A percentile compares a stretch with the other conserved stretches of the same genome.
These are phyloP conservation scores for Porphyra umbilicalis DNA, from an alignment of 31 red algal genomes.

Conservation along the genomic window DNA sequence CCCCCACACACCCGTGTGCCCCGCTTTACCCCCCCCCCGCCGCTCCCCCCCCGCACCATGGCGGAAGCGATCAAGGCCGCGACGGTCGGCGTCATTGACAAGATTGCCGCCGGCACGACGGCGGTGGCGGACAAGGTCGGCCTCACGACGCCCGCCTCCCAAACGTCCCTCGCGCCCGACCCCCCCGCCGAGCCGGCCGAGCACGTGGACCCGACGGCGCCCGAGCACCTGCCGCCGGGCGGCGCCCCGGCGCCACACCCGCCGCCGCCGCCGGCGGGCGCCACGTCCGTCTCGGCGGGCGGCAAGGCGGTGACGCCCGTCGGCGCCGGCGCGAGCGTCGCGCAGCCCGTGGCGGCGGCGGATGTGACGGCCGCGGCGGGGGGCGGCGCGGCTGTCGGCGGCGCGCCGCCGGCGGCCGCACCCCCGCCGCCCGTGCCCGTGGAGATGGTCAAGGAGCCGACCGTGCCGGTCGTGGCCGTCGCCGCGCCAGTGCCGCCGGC, in stretches of 20 bases:
- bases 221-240: background rate
- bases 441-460: too few relatives aligned
- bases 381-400: background rate
- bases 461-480: background rate
- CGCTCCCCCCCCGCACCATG: background rate
- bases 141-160: background rate
- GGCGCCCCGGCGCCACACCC: background rate
- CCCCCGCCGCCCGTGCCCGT: background rate
- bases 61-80: background rate
- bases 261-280: background rate
- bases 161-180: background rate
- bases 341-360: background rate
- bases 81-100: background rate
- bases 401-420: background rate
- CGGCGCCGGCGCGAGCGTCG: background rate
- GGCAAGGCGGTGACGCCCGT: background rate
- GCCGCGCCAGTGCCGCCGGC: too few relatives aligned
- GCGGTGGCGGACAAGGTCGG: background rate
- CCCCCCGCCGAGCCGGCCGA: background rate
- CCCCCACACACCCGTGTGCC: too few relatives aligned
- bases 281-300: background rate
- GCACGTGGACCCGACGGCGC: background rate
- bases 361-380: background rate
- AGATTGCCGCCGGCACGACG: background rate
- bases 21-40: background rate